Evolutionary conservation across 164 flowering plant genomes (phyloP).

Genomic region (Platanus orientalis): DNA sequence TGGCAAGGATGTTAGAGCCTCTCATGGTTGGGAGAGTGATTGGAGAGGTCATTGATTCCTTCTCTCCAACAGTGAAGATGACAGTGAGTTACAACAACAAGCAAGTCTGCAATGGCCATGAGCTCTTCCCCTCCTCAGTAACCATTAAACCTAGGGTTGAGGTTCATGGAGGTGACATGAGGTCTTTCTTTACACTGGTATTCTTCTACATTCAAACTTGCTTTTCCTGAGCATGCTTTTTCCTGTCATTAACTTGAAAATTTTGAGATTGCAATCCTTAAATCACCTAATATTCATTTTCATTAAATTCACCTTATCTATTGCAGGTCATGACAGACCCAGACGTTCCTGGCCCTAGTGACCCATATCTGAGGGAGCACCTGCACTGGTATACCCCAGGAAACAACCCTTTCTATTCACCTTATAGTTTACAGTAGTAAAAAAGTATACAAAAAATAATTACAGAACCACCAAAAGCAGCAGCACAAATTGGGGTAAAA

Average conservation of each 20-base stretch:
- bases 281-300: too few relatives aligned
- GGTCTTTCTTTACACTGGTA: conserved; percentile 85
- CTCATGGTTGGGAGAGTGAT: conserved; percentile 67
- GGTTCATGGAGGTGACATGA: conserved; percentile 66
- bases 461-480: neutral
- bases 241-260: too few relatives aligned
- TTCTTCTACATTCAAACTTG: too few relatives aligned
- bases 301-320: neutral
- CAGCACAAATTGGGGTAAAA: too few relatives aligned
- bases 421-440: neutral
- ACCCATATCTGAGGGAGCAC: conserved; percentile 71
- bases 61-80: conserved; percentile 55
- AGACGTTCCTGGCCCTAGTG: conserved; percentile 88
- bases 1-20: conserved; percentile 50
- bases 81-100: conserved; percentile 44
- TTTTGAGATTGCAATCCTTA: too few relatives aligned
- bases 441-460: neutral
- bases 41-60: conserved; percentile 75
- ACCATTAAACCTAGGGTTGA: conserved; percentile 55
- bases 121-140: conserved; percentile 60
- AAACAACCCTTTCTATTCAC: neutral
- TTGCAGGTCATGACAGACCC: conserved; percentile 74
- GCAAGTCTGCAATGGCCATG: conserved; percentile 68
- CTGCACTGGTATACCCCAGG: conserved; percentile 52
- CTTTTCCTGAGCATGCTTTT: too few relatives aligned